phyloP scores from a whole-genome alignment of 2,329 filamentous ascomycete genomes.

The Thermothelomyces thermophilus region DNA sequence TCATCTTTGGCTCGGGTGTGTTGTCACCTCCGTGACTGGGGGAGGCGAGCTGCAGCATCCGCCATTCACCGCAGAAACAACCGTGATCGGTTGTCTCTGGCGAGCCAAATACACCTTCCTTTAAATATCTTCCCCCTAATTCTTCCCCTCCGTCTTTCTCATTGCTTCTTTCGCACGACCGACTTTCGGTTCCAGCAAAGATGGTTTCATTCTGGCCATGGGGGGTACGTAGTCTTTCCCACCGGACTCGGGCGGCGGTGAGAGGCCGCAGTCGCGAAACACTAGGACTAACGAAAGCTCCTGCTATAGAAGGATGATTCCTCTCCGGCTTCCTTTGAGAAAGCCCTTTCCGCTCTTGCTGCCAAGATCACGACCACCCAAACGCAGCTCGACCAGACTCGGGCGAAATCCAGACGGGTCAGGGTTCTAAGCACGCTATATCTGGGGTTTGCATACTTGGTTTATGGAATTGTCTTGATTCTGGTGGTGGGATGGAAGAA shows the following conservation, averaged over 20 bases:
- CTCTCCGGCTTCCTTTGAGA: constrained; percentile 90
- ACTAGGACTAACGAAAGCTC: not conserved
- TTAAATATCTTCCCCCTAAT: not conserved
- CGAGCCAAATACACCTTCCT: not conserved
- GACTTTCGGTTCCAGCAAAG: not conserved
- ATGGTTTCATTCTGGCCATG: constrained; percentile 47
- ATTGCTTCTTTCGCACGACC: not conserved
- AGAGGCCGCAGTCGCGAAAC: not conserved
- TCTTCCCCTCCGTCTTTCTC: not conserved
- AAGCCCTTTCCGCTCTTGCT: constrained; percentile 74
- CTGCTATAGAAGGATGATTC: constrained; percentile 60
- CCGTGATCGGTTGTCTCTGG: not conserved
- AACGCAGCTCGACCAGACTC: constrained; percentile 64
- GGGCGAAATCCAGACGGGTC: constrained; percentile 66
- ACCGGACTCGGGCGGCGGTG: not conserved
- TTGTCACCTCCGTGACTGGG: not conserved
- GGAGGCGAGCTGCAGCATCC: not conserved
- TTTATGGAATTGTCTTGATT: constrained; percentile 73
- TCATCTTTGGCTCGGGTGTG: not conserved
- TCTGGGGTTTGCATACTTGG: constrained; percentile 80
- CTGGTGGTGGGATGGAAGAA: constrained; percentile 80
- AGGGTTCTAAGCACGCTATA: constrained; percentile 89
- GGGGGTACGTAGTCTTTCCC: constrained; percentile 50
- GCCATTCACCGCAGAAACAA: constrained; percentile 1
- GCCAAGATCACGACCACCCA: constrained; percentile 73